Base-by-base conservation (phyloP, 441 rosid genomes). In the Croton setiger region DNA sequence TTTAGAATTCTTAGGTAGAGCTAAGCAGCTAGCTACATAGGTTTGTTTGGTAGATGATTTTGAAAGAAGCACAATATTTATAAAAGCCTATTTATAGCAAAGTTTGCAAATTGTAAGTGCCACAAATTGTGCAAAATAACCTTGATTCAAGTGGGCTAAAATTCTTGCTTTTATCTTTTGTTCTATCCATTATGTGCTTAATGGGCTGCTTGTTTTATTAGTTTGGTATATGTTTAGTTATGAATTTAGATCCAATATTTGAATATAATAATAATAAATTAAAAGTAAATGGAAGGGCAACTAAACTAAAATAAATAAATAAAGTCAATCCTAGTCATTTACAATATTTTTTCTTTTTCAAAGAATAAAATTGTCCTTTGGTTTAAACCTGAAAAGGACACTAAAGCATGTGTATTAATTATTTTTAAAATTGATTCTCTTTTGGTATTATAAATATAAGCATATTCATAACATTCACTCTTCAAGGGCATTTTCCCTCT, bases 391-490 rank as follows among this genome's bases (percentile, higher is more conserved):
- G 20, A 66, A 73, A 66, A 60, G 62, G 52, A 18, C 54, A 52
- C 10, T 27, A 55, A 64, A n/a, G n/a, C 18, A 60, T 68, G 71
- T 44, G 58, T 64, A 57, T 51, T 68, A 37, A 37, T 37, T 37
- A 37, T 4, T 37, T 37, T 37, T 4, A 37, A 37, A n/a, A n/a
- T n/a, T n/a, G n/a, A n/a, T n/a, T n/a, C n/a, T 61, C 63, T 76
- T 69, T 77, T 47, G 53, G 37, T 68, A 49, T 21, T 88, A 88
- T 86, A 84, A 85, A 88, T 83, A 80, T 54, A 68, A 66, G 65
- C 57, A 4, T 72, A 72, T 31, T n/a, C 12, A 69, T 47, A 60
- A 15, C 51, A 12, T 47, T 47, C 51, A 17, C 15, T 45, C 56
- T 71, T 47, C 74, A 53, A 44, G 43, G 60, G 18, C 48, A 72